phyloP scores from a whole-genome alignment of 2,329 filamentous ascomycete genomes.

The Fusarium poae region DNA sequence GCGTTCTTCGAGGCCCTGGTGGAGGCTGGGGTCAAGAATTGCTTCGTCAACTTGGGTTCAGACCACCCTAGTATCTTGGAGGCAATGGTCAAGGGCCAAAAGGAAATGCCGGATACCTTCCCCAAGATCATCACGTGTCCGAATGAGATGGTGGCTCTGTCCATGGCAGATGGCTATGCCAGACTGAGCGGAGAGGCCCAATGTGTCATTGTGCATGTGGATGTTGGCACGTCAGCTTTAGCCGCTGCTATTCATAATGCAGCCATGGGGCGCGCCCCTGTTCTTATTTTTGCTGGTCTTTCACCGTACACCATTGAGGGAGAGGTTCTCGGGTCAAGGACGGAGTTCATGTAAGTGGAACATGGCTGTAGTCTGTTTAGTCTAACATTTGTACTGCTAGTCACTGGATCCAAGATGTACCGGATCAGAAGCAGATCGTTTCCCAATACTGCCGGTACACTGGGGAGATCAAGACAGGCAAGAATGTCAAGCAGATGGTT shows the following conservation, averaged over 20 bases:
- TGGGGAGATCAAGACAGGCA: slow-evolving; percentile 22
- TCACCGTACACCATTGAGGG: slow-evolving; percentile 58
- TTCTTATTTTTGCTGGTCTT: slow-evolving; percentile 59
- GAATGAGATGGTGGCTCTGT: slow-evolving; percentile 50
- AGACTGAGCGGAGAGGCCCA: slow-evolving; percentile 49
- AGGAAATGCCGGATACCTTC: slow-evolving; percentile 26
- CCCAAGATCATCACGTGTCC: slow-evolving; percentile 49
- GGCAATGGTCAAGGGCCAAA: slow-evolving; percentile 47
- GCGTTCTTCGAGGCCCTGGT: slow-evolving; percentile 30
- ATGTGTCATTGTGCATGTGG: slow-evolving; percentile 50
- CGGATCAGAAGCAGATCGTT: slow-evolving; percentile 31
- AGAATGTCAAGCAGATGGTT: slow-evolving; percentile 25
- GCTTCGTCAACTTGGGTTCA: slow-evolving; percentile 67
- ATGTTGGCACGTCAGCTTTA: slow-evolving; percentile 47
- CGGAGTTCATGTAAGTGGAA: slow-evolving; percentile 23
- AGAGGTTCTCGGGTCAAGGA: slow-evolving; percentile 20
- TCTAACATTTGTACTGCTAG: not conserved
- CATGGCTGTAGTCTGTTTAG: rapidly evolving
- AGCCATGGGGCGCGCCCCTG: slow-evolving; percentile 48
- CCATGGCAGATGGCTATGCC: slow-evolving; percentile 42
- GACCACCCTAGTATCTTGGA: slow-evolving; percentile 56
- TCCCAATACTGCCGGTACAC: slow-evolving; percentile 28
- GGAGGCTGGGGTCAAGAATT: slow-evolving; percentile 61
- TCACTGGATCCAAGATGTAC: slow-evolving; percentile 39
- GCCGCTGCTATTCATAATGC: slow-evolving; percentile 50